Evolutionary conservation across 1,284 basidiomycete species (phyloP).

Genomic region (Fomitopsis palustris): DNA sequence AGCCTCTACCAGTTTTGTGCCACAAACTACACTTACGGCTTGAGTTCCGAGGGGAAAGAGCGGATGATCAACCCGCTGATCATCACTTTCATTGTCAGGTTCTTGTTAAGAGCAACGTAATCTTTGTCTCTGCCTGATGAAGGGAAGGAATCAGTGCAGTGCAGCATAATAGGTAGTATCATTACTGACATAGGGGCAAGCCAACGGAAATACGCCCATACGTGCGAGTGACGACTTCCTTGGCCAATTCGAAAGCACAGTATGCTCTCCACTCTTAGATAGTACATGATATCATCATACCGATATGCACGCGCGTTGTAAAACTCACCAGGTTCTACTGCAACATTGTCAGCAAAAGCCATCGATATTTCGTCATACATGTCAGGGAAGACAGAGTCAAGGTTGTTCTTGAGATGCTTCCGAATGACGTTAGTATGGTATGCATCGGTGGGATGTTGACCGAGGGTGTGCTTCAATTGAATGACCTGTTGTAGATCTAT

Average conservation of each 20-base stretch:
- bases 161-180: too few species aligned
- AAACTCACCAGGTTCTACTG: constrained; percentile 11
- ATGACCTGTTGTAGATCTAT: too few species aligned
- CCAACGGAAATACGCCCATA: constrained; percentile 45
- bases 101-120: constrained; percentile 33
- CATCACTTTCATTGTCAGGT: constrained; percentile 29
- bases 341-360: constrained; percentile 9
- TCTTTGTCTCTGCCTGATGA: constrained; percentile 34
- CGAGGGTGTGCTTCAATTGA: constrained; percentile 22
- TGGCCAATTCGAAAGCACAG: constrained; percentile 4
- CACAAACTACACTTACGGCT: constrained; percentile 16
- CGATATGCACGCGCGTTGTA: too few species aligned
- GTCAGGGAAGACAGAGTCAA: constrained; percentile 12
- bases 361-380: constrained; percentile 16
- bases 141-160: not conserved
- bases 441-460: constrained; percentile 17
- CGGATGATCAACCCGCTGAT: constrained; percentile 24
- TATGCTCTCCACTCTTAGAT: not conserved
- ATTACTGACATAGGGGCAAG: constrained; percentile 31
- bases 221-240: constrained; percentile 33
- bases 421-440: constrained; percentile 26
- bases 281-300: not conserved
- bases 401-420: constrained; percentile 18
- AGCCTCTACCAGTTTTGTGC: too few species aligned
- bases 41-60: constrained; percentile 35